phyloP scores from a whole-genome alignment of 805 yeast species.

The Komagataella phaffii region DNA sequence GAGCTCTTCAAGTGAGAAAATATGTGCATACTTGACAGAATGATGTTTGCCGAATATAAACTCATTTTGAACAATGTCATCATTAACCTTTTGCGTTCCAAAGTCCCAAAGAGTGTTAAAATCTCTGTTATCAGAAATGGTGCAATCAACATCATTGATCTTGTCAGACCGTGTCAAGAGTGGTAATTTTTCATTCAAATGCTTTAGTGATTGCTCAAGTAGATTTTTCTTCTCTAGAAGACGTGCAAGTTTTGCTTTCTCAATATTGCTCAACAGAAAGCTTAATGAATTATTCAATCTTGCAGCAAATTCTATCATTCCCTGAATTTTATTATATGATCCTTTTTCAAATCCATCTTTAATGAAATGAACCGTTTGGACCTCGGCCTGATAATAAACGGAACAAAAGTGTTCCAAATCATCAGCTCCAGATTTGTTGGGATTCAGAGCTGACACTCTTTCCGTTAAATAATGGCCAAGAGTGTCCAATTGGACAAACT shows the following conservation, averaged over 20 bases:
- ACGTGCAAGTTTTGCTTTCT: background rate
- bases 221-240: background rate
- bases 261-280: background rate
- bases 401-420: constrained; percentile 23
- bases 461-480: constrained; percentile 39
- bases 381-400: constrained; percentile 41
- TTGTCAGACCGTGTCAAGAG: constrained; percentile 16
- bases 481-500: constrained; percentile 67
- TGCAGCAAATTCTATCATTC: constrained; percentile 48
- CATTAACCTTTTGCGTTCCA: constrained; percentile 19
- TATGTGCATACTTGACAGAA: background rate
- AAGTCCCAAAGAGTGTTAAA: constrained; percentile 36
- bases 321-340: constrained; percentile 52
- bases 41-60: background rate
- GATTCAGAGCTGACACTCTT: constrained; percentile 31
- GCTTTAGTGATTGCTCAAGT: background rate
- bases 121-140: constrained; percentile 48
- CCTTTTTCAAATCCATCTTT: constrained; percentile 41
- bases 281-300: constrained; percentile 33
- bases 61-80: constrained; percentile 1
- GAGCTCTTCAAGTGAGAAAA: background rate
- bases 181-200: background rate
- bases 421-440: constrained; percentile 22
- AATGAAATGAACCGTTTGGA: constrained; percentile 35
- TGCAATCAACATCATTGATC: constrained; percentile 14